Percentiles rank a stretch among this genome's conserved stretches.
Evolutionary conservation across 768 basidiomycete species (phyloP).

Genomic region (Serendipita sp.): DNA sequence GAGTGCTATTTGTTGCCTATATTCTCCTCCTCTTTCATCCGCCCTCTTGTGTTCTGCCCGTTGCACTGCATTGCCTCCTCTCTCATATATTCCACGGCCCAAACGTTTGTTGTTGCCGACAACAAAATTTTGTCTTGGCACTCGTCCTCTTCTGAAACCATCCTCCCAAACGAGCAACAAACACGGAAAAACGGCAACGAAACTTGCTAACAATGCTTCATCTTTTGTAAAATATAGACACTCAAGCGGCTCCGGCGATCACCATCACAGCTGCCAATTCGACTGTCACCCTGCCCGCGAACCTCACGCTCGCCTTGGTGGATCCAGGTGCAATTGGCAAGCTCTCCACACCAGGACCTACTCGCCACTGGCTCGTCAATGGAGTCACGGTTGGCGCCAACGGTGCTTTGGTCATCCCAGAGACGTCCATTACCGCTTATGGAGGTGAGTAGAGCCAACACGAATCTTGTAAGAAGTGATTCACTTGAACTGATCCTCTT

Average conservation of each 20-base stretch:
- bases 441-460: neutral
- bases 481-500: neutral
- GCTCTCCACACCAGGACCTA: slow-evolving; percentile 41
- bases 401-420: neutral
- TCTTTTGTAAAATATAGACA: slow-evolving; percentile 30
- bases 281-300: slow-evolving; percentile 30
- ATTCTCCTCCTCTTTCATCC: neutral
- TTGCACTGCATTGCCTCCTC: neutral
- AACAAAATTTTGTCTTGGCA: no score
- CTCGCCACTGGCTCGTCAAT: slow-evolving; percentile 72
- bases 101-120: no score
- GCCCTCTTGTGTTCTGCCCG: slow-evolving; percentile 1
- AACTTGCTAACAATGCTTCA: neutral
- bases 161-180: neutral
- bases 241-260: slow-evolving; percentile 36
- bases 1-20: slow-evolving; percentile 19
- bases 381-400: slow-evolving; percentile 29
- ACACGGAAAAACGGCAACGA: neutral
- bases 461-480: neutral
- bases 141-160: no score
- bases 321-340: slow-evolving; percentile 57
- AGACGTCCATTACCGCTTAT: neutral
- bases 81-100: no score
- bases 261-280: slow-evolving; percentile 35
- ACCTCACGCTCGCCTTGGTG: slow-evolving; percentile 57